Conservation (phyloP, 208 protist genomes). For the Phytomonas sp. region DNA sequence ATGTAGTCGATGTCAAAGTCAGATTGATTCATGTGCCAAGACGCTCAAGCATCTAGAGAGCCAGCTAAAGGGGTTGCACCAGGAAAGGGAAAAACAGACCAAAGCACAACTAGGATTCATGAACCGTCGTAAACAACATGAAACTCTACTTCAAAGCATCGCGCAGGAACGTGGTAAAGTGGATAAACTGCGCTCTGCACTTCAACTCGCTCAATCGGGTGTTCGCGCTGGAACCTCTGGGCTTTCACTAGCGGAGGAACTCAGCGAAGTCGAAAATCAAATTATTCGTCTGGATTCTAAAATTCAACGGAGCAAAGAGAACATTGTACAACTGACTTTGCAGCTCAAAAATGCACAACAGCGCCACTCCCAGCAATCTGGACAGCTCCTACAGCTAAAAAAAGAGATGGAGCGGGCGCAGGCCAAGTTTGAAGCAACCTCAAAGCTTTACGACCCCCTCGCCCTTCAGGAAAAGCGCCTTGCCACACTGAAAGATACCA, state of each 20-base stretch:
- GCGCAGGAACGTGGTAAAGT: conserved; percentile 35
- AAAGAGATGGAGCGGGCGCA: conserved; percentile 21
- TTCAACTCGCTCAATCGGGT: conserved; percentile 69
- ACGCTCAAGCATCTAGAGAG: conserved; percentile 40
- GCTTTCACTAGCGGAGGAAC: conserved; percentile 73
- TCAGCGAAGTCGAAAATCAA: conserved; percentile 48
- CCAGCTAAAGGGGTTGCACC: conserved; percentile 30
- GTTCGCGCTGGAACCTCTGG: conserved; percentile 71
- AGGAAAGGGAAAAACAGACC: conserved; percentile 42
- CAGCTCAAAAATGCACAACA: conserved; percentile 36
- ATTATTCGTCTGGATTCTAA: conserved; percentile 41
- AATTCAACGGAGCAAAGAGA: conserved; percentile 37
- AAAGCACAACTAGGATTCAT: conserved; percentile 35
- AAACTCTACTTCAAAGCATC: conserved; percentile 41
- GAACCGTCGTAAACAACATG: conserved; percentile 25
- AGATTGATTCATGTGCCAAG: conserved; percentile 30
- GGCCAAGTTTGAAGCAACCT: conserved; percentile 25
- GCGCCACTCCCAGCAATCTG: conserved; percentile 29
- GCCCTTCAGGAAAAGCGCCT: conserved; percentile 32
- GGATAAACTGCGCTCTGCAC: conserved; percentile 49
- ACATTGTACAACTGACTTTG: conserved; percentile 27
- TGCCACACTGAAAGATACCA: conserved; percentile 27
- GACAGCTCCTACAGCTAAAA: conserved; percentile 24
- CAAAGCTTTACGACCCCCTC: conserved; percentile 21
- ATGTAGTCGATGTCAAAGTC: conserved; percentile 33